Evolutionary conservation across 2,329 filamentous ascomycete genomes (phyloP).

Genomic region (Fusarium napiforme): DNA sequence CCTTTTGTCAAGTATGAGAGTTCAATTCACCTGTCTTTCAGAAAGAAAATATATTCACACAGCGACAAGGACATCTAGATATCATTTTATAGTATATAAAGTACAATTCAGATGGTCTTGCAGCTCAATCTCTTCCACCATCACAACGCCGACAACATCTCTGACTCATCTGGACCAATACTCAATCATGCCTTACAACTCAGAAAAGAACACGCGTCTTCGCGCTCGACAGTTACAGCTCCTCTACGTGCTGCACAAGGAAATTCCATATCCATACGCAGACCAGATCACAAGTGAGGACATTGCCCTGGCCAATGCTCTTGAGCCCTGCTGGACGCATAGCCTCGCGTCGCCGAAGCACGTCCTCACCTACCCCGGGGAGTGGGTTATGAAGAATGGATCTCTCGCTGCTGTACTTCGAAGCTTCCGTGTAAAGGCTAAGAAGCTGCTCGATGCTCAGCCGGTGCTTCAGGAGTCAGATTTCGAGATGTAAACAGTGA

Average conservation of each 20-base stretch:
- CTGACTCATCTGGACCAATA: background rate
- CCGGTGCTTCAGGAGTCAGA: background rate
- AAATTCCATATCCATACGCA: background rate
- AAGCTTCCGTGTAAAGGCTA: background rate
- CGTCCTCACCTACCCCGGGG: background rate
- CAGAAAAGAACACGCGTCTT: background rate
- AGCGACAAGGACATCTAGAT: rapidly evolving
- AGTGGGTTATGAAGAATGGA: background rate
- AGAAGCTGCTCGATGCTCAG: background rate
- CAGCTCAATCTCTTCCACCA: background rate
- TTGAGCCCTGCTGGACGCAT: background rate
- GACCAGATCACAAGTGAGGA: background rate
- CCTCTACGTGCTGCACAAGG: background rate
- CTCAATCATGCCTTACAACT: background rate
- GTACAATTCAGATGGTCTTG: rapidly evolving
- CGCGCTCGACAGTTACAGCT: background rate
- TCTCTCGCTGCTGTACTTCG: background rate
- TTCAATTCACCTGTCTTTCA: background rate
- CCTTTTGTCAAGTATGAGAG: rapidly evolving
- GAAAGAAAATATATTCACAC: background rate
- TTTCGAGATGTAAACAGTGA: background rate
- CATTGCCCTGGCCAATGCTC: background rate
- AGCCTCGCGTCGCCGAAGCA: background rate
- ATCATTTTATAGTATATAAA: rapidly evolving
- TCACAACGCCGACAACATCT: rapidly evolving